Percentiles rank a stretch among this genome's conserved stretches.
phyloP scores from a whole-genome alignment of 371 early-diverging fungal genomes.

The Mucor racemosus region DNA sequence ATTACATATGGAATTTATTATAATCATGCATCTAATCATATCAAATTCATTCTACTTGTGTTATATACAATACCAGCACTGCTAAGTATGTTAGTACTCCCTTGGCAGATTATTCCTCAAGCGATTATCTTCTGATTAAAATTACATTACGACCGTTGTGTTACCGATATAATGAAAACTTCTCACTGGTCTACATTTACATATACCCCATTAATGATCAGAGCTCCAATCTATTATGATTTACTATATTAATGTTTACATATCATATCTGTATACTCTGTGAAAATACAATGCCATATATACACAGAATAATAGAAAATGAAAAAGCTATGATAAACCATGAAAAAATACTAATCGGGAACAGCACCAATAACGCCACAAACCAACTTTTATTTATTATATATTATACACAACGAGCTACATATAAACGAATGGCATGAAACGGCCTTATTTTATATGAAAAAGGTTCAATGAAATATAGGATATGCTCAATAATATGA shows the following conservation, averaged over 20 bases:
- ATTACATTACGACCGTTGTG: neutral
- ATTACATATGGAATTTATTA: too few species aligned
- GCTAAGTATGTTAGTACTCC: neutral
- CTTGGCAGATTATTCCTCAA: neutral
- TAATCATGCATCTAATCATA: too few species aligned
- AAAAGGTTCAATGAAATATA: neutral
- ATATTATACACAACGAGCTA: neutral
- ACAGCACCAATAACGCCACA: neutral
- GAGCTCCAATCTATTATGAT: neutral
- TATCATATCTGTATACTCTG: too few species aligned
- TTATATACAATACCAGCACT: neutral
- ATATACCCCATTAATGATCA: neutral
- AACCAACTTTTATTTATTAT: neutral
- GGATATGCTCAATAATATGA: neutral
- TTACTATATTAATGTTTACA: too few species aligned
- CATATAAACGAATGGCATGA: neutral
- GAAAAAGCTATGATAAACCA: too few species aligned
- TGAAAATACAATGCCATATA: too few species aligned
- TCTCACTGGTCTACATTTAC: neutral
- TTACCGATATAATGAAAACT: slow-evolving; percentile 3
- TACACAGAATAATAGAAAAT: too few species aligned
- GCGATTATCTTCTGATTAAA: slow-evolving; percentile 6
- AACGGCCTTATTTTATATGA: neutral
- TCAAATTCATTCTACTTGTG: too few species aligned
- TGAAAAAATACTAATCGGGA: neutral